Conservation (phyloP, 2,329 filamentous ascomycete genomes). For the Pseudohalonectria lignicola region DNA sequence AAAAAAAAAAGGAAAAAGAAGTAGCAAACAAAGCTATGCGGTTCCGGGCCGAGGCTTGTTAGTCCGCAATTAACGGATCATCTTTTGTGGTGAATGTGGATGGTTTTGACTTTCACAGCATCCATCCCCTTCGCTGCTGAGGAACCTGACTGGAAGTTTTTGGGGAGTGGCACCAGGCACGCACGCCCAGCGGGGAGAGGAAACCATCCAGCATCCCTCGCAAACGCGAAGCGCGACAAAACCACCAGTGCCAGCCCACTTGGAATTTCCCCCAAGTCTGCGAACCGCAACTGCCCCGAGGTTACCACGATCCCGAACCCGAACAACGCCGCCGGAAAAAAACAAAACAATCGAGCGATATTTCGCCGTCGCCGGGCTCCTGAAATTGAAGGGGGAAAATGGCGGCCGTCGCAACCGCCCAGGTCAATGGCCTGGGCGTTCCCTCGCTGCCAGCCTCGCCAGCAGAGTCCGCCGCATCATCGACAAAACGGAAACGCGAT, state of each 20-base stretch:
- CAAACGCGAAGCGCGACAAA: constrained; percentile 17
- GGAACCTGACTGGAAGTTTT: too few species aligned
- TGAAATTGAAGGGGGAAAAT: constrained; percentile 11
- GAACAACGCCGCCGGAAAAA: too few species aligned
- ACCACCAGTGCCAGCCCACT: constrained; percentile 2
- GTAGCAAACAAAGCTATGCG: neutral
- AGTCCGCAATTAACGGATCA: constrained; percentile 2
- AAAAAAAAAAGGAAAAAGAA: too few species aligned
- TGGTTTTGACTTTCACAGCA: constrained; percentile 6
- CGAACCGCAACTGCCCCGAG: too few species aligned
- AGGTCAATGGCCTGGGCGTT: constrained; percentile 18
- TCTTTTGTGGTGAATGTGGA: constrained; percentile 11
- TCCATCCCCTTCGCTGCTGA: constrained; percentile 4
- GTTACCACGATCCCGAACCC: too few species aligned
- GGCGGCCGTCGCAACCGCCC: constrained; percentile 17
- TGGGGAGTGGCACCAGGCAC: constrained; percentile 9
- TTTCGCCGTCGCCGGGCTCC: too few species aligned
- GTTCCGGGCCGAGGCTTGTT: neutral
- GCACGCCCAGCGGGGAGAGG: neutral
- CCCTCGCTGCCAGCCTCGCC: constrained; percentile 15
- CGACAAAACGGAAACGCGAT: constrained; percentile 49
- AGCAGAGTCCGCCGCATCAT: constrained; percentile 16
- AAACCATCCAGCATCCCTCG: constrained; percentile 3
- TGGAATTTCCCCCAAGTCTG: too few species aligned
- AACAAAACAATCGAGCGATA: too few species aligned